Evolutionary conservation across 495 filamentous ascomycete genomes (phyloP), one percentile per base, ranked within the genome.

Genomic region (Penicillium bovifimosum): DNA sequence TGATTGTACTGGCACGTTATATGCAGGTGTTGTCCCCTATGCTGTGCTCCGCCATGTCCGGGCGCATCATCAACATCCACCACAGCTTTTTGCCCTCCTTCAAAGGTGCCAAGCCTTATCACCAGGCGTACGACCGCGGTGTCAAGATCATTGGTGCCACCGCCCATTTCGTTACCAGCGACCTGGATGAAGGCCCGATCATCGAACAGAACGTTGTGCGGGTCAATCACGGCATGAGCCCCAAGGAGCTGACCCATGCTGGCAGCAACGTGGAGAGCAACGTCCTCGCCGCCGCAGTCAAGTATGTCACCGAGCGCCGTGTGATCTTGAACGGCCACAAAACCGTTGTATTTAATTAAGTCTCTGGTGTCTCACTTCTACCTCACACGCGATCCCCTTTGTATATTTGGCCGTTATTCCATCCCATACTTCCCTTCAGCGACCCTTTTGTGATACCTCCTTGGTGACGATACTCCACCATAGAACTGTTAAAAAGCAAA

Each of bases 61-160:
- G 85, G 9, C 77, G 77, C 46, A 88, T 88, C 68, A 87, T 90
- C 81, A 90, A 90, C 70, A 88, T 90, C 69, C 86, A 90, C 70
- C 86, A 90, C 71, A 80, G 76, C 53, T 90, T 90, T 79, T 59
- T 90, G 75, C 86, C 85, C 3, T 82, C 77, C 28, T 90, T 90
- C 76, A 90, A 88, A 75, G 86, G 86, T 26, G 86, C 86, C 52
- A 87, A 86, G 74, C 86, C 86, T 18, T 90, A 90, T 71, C 86
- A 90, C 71, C 85, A 88, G 73, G 86, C 86, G 17, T 86, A 82
- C 63, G 85, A 88, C 36, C 76, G 84, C 28, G 86, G 86, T 41
- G 86, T 90, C 48, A 90, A 90, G 78, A 87, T 90, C 58, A 86
- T 88, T 47, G 86, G 86, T 32, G 86, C 86, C 47, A 86, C 84